Evolutionary conservation across 1,284 basidiomycete species (phyloP), one percentile per base, ranked within the genome.

Genomic region (Cerrena zonata): DNA sequence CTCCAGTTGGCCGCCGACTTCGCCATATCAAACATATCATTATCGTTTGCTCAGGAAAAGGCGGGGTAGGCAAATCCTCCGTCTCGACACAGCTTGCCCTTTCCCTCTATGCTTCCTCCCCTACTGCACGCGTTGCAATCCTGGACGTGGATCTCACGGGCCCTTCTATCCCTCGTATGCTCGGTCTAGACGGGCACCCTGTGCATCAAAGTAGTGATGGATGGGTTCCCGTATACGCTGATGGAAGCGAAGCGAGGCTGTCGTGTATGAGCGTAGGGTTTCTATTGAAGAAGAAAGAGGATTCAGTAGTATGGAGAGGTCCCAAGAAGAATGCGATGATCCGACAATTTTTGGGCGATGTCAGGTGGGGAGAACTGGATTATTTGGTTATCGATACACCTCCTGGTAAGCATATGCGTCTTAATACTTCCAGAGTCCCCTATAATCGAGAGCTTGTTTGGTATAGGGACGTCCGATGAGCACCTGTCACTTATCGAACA

Each of bases 281-380:
- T 66, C 70, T 99, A 60, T 70, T 99, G 54, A 90, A 91, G 69
- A 86, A 85, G 61, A 86, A 86, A 61, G 89, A 89, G 47, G 94
- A 97, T 65, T 90, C 87, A 13, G 93, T 99, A 34, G 91, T 99
- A 0, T 99, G 96, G 96, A 75, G 96, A 58, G 96, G 96, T 0
- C 96, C 96, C 30, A 99, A 99, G 79, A 99, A 99, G 80, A 97
- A 97, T 62, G 96, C 92, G 44, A 99, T 99, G 96, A 98, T 99
- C 62, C 77, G 94, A 61, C 96, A 99, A 73, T 99, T 99, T 65
- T 69, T 99, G 65, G 86, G 85, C 59, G 94, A 99, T 62, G 96
- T 99, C 11, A 73, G 93, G 54, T 99, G 96, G 96, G 95, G 94
- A 46, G 86, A 93, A 42, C 73, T 98, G 53, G 96, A 99, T 70